Evolutionary conservation across 345 rosid genomes (phyloP), one percentile per base, ranked within the genome.

Genomic region (Acer saccharum): DNA sequence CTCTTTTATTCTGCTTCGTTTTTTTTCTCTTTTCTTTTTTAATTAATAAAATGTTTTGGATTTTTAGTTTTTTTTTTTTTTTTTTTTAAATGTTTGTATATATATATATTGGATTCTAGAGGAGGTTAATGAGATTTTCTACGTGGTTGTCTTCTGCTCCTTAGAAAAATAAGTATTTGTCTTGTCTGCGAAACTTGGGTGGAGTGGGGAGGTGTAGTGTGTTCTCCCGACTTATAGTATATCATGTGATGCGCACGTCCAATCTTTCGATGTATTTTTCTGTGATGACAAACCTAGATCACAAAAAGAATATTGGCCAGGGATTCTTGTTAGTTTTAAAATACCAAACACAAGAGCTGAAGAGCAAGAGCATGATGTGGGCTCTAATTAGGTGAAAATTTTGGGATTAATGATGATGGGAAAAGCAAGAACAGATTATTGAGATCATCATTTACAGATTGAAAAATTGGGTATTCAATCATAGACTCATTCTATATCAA

Each of bases 381-480:
- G 72, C 16, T 58, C 63, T 9, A 60, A 60, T 60, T 21, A 60
- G 25, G 25, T 60, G 64, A 20, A 21, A 60, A 8, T 3, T 60
- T 35, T 10, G 16, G 75, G 4, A 55, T n/a, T 2, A 74, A 21
- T 50, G 64, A 64, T 65, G 39, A 64, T 65, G 39, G n/a, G 11
- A 13, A 74, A 74, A 74, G 61, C 1, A 18, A 41, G 27, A 29
- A 48, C 29, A 74, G 9, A 14, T 8, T 16, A 7, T 32, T 35
- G 17, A 65, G 70, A 75, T 75, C 61, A n/a, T 58, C 32, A 58
- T 58, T 18, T 55, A 54, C 43, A 41, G 7, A 54, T 39, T 63
- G 44, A 63, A 44, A 63, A 44, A 9, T 44, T 62, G 21, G 23
- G 64, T 44, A 23, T 14, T 17, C 52, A 4, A 21, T 6, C n/a